These are phyloP conservation scores for Collariella sp. DNA, from an alignment of 495 filamentous ascomycete genomes.

Conservation along the genomic window DNA sequence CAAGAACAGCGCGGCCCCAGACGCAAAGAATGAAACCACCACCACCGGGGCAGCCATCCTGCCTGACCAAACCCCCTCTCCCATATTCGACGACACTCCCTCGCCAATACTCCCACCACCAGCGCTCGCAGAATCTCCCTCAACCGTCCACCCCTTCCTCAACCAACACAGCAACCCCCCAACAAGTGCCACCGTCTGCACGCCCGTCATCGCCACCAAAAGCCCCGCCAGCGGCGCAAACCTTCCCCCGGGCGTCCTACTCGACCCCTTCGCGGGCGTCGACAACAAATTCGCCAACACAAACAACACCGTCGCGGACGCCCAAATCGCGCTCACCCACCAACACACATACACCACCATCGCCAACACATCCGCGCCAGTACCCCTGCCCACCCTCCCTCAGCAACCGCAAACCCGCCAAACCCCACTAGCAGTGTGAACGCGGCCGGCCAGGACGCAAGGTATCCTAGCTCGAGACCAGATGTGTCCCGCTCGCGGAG, in stretches of 20 bases:
- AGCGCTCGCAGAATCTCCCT: not conserved
- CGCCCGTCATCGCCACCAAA: not conserved
- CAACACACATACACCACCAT: slow-evolving; percentile 6
- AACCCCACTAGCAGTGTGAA: slow-evolving; percentile 9
- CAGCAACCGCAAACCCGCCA: slow-evolving; percentile 1
- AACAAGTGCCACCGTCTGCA: slow-evolving; percentile 1
- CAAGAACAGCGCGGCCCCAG: slow-evolving; percentile 3
- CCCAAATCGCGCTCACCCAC: slow-evolving; percentile 13
- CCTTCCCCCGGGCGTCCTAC: slow-evolving; percentile 1
- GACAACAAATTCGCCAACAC: not conserved
- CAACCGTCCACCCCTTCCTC: not conserved
- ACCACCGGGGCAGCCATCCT: slow-evolving; percentile 7
- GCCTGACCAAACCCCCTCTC: not conserved
- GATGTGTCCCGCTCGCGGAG: not conserved
- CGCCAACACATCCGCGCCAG: not conserved
- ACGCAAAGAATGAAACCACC: slow-evolving; percentile 3
- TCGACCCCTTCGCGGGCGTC: not conserved
- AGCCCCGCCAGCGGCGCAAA: slow-evolving; percentile 1
- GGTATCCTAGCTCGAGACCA: not conserved
- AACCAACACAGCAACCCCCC: slow-evolving; percentile 2
- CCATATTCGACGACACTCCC: not conserved
- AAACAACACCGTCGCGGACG: not conserved
- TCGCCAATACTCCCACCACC: not conserved
- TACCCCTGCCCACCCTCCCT: not conserved
- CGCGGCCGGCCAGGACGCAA: slow-evolving; percentile 1